phyloP scores from a whole-genome alignment of 1,284 basidiomycete genomes.

The Athelia psychrophila region DNA sequence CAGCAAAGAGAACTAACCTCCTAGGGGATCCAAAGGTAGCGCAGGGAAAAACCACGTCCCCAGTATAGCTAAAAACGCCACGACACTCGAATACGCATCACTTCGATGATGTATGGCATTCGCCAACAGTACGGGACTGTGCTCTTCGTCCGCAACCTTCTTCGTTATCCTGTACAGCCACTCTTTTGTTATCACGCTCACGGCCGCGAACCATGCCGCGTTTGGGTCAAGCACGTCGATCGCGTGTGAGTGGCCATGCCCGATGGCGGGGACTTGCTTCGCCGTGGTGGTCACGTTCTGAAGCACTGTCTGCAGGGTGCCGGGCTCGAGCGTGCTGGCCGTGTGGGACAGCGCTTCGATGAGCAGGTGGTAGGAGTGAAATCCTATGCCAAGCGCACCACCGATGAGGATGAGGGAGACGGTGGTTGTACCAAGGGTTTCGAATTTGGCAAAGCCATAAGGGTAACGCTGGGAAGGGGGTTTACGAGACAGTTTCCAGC shows the following conservation, averaged over 20 bases:
- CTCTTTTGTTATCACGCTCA: slow-evolving; percentile 85
- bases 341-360: slow-evolving; percentile 65
- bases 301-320: slow-evolving; percentile 59
- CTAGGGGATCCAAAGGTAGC: slow-evolving; percentile 91
- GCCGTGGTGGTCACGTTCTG: slow-evolving; percentile 53
- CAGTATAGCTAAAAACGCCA: slow-evolving; percentile 87
- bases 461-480: slow-evolving; percentile 79
- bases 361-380: slow-evolving; percentile 88
- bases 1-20: slow-evolving; percentile 51
- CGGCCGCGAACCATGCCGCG: slow-evolving; percentile 93
- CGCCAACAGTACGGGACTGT: slow-evolving; percentile 86
- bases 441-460: slow-evolving; percentile 91
- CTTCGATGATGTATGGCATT: slow-evolving; percentile 95
- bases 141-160: slow-evolving; percentile 86
- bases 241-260: slow-evolving; percentile 54
- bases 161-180: slow-evolving; percentile 89
- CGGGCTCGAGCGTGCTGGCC: slow-evolving; percentile 51
- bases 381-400: slow-evolving; percentile 89
- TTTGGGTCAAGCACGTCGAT: slow-evolving; percentile 81
- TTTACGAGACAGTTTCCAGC: slow-evolving; percentile 85
- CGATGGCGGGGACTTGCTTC: slow-evolving; percentile 47
- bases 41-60: slow-evolving; percentile 84
- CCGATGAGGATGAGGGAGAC: slow-evolving; percentile 82
- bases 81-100: slow-evolving; percentile 88
- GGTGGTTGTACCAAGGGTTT: slow-evolving; percentile 87